phyloP scores from a whole-genome alignment of 2,329 filamentous ascomycete genomes.

The Paecilomyces sp. region DNA sequence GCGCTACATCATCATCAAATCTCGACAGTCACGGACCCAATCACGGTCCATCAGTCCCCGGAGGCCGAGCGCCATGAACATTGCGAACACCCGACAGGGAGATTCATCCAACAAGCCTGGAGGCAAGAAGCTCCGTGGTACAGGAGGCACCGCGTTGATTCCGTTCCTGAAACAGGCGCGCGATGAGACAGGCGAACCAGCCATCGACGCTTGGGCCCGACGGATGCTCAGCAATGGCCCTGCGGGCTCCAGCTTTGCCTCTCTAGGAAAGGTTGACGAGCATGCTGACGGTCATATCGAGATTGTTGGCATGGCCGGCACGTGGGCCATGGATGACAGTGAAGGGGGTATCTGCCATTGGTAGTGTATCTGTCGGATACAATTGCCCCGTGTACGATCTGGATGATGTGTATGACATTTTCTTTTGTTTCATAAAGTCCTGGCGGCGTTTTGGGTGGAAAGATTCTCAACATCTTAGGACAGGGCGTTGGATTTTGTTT shows the following conservation, averaged over 20 bases:
- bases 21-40: slow-evolving; percentile 62
- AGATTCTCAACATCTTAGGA: not conserved
- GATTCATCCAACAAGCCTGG: slow-evolving; percentile 16
- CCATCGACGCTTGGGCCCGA: slow-evolving; percentile 62
- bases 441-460: not conserved
- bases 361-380: slow-evolving; percentile 24
- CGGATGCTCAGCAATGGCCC: slow-evolving; percentile 51
- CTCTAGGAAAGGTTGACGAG: slow-evolving; percentile 48
- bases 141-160: slow-evolving; percentile 87
- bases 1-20: slow-evolving; percentile 88
- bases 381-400: not conserved
- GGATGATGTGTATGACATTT: not conserved
- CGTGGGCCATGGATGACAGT: slow-evolving; percentile 82
- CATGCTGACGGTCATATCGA: slow-evolving; percentile 48
- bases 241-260: slow-evolving; percentile 25
- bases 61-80: slow-evolving; percentile 45
- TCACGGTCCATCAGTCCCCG: slow-evolving; percentile 54
- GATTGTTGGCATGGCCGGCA: slow-evolving; percentile 68
- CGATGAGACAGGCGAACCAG: slow-evolving; percentile 91
- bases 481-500: not conserved
- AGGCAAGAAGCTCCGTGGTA: slow-evolving; percentile 67
- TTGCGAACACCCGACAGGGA: slow-evolving; percentile 40
- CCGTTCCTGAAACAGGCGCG: slow-evolving; percentile 94
- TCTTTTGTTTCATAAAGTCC: not conserved
- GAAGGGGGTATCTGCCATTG: slow-evolving; percentile 56